These are phyloP conservation scores for Glebionis coronaria DNA, from an alignment of 129 eudicot genomes.

Conservation along the genomic window DNA sequence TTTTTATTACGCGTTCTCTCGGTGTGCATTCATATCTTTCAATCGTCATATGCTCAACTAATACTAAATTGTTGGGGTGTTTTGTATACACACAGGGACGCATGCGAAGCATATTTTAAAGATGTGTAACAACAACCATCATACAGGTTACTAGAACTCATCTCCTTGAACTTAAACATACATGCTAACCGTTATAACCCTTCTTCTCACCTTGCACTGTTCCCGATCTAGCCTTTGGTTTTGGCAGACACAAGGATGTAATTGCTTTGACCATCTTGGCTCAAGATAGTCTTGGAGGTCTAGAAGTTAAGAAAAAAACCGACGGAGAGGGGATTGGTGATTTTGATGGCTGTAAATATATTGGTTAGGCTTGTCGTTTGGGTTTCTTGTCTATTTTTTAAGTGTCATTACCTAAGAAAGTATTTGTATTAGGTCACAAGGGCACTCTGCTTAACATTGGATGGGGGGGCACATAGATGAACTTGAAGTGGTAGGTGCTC, in stretches of 20 bases:
- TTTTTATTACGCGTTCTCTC: too few relatives aligned
- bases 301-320: constrained; percentile 57
- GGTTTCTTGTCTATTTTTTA: too few relatives aligned
- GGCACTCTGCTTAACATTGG: too few relatives aligned
- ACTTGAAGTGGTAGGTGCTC: too few relatives aligned
- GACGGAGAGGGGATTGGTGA: constrained; percentile 78
- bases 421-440: too few relatives aligned
- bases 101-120: constrained; percentile 36
- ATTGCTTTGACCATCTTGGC: constrained; percentile 62
- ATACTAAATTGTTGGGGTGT: too few relatives aligned
- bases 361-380: too few relatives aligned
- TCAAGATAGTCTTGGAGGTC: constrained; percentile 74
- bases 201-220: constrained; percentile 55
- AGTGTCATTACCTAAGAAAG: too few relatives aligned
- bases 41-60: not conserved
- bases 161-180: constrained; percentile 48
- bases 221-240: constrained; percentile 63
- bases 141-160: constrained; percentile 43
- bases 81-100: constrained; percentile 30
- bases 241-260: constrained; percentile 68
- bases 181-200: constrained; percentile 27
- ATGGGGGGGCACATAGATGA: too few relatives aligned
- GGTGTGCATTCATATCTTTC: not conserved
- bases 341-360: too few relatives aligned
- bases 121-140: constrained; percentile 44